Base-by-base conservation (phyloP, 2,329 filamentous ascomycete species). In the Aspergillus unguis region DNA sequence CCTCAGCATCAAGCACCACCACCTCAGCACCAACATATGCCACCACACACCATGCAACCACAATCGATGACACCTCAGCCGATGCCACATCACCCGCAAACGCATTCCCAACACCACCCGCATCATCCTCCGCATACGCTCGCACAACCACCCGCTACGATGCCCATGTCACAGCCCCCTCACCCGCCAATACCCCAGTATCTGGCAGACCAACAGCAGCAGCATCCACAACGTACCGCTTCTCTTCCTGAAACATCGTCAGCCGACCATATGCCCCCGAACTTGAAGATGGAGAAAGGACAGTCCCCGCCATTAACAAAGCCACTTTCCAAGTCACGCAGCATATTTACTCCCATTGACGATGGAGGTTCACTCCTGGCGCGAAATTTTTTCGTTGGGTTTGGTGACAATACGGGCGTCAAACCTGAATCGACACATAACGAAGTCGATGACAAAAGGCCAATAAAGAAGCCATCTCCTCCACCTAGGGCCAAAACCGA, bases 301-400 rank as follows among this genome's bases (percentile, higher is more conserved):
- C 67, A 68, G 38, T 71, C 83, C n/a, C 74, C 76, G 51, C 69
- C 74, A 7, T 72, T 76, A 58, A 85, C 87, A 2, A 88, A 86
- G 64, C 85, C 88, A 5, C 62, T 82, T 6, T 73, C 79, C 32
- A 92, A 92, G 69, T 86, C 87, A 25, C 87, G 92, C 67, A 96
- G 92, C 70, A 97, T 99, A 54, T 97, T 97, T 68, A 99, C 94
- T 0, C 94, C 94, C 0, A 95, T 99, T 57, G 94, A 97, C 64
- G 92, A 96, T 68, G 91, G 88, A 62, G 83, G 89, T 44, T 96
- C 92, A 1, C 86, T 96, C 53, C 75, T 96, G 40, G 90, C 90
- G 9, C 89, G 92, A 59, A 91, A 96, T 68, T 85, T 88, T n/a
- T 85, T 88, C 57, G 85, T 88, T 57, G 85, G 84, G 11, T 75